phyloP scores from a whole-genome alignment of 1,284 basidiomycete species.

The Sporisorium exsertum region DNA sequence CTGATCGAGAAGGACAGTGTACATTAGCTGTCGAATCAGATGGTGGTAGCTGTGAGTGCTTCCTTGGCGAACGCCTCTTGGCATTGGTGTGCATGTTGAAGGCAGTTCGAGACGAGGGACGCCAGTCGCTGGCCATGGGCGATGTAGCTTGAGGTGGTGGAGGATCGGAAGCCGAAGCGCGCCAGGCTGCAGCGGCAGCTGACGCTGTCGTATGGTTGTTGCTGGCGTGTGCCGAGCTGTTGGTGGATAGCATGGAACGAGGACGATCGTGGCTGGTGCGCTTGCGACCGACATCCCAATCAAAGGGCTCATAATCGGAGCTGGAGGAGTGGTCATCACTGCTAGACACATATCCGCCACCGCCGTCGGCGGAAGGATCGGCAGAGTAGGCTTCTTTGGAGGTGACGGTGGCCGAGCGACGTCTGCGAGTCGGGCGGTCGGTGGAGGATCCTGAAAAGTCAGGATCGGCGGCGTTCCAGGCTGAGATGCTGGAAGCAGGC shows the following conservation, averaged over 20 bases:
- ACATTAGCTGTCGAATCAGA: constrained; percentile 17
- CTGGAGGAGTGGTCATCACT: constrained; percentile 43
- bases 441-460: constrained; percentile 45
- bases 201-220: constrained; percentile 6
- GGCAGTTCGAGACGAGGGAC: constrained; percentile 16
- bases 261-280: constrained; percentile 35
- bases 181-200: constrained; percentile 13
- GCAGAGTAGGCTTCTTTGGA: constrained; percentile 55
- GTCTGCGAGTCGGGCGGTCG: constrained; percentile 27
- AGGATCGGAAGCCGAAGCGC: constrained; percentile 12
- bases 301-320: constrained; percentile 50
- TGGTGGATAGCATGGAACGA: constrained; percentile 15
- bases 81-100: not conserved
- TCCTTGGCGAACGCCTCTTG: constrained; percentile 23
- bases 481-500: constrained; percentile 12
- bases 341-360: constrained; percentile 35
- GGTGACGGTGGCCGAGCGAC: constrained; percentile 36
- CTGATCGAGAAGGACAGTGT: constrained; percentile 1
- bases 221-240: constrained; percentile 1
- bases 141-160: constrained; percentile 14
- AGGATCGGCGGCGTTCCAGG: constrained; percentile 11
- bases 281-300: constrained; percentile 53
- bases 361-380: constrained; percentile 44
- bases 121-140: constrained; percentile 7
- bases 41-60: constrained; percentile 8